Base-by-base conservation (phyloP, 495 filamentous ascomycete species). In the Cladorrhinum samala region DNA sequence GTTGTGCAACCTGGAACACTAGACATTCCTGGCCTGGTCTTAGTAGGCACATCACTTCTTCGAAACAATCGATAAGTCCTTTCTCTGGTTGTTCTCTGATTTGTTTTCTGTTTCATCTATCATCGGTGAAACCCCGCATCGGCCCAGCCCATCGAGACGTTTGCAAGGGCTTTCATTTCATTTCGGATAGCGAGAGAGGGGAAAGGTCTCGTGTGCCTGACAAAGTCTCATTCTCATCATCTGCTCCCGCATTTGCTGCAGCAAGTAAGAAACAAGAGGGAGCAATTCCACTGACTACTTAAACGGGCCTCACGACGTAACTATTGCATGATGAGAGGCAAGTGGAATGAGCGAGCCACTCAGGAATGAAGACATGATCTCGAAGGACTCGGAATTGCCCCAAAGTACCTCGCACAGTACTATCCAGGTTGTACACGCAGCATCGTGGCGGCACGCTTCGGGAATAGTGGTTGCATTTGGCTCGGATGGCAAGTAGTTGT, bases 391-490 rank as follows among this genome's bases (percentile, higher is more conserved):
- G 5, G 6, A 33, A 33, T 11, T 33, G 27, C 27, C 27, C 27
- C 27, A 33, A 25, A 60, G 56, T 60, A 60, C 60, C 57, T 46
- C 21, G 5, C 62, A 65, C 62, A 65, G 62, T 65, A 52, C 3
- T 25, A 24, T 36, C n/a, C n/a, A n/a, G n/a, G 33, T 30, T 47
- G 36, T 44, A 23, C 45, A 64, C 59, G 61, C 58, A 57, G 23
- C 43, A n/a, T n/a, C n/a, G 23, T 25, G 25, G 30, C 46, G 58
- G 58, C 49, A 53, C 25, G n/a, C 30, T 53, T 50, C 39, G 54
- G 55, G 36, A 42, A 39, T 36, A 56, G 19, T 55, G 49, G 59
- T 58, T 55, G 59, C 59, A 58, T 62, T 57, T 53, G 60, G 56
- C 53, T 57, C 56, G 42, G 46, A 40, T 52, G 49, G 53, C 54